phyloP scores from a whole-genome alignment of 352 stramenopile genomes.

The Phytophthora nicotianae region DNA sequence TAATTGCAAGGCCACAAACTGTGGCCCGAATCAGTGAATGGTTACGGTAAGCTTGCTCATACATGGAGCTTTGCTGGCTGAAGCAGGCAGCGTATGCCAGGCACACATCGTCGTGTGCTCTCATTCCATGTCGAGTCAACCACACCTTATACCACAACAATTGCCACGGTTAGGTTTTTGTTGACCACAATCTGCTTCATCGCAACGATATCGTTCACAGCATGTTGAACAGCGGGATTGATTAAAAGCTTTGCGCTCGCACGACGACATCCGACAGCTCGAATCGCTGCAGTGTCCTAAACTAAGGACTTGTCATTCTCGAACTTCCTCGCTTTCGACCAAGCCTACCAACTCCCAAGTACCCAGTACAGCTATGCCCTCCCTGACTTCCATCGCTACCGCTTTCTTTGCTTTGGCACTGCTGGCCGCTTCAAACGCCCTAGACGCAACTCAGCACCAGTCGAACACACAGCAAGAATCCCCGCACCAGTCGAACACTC shows the following conservation, averaged over 20 bases:
- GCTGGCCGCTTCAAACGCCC: background rate
- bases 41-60: background rate
- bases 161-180: background rate
- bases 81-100: conserved; percentile 1
- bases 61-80: background rate
- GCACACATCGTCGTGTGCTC: conserved; percentile 6
- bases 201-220: background rate
- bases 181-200: conserved; percentile 8
- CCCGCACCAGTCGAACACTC: conserved; percentile 6
- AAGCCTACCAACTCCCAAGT: conserved; percentile 11
- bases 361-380: conserved; percentile 5
- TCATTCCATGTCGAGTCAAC: conserved; percentile 19
- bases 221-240: conserved; percentile 14
- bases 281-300: background rate
- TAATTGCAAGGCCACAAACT: background rate
- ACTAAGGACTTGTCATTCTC: conserved; percentile 8
- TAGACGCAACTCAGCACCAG: conserved; percentile 2
- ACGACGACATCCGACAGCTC: background rate
- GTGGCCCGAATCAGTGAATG: background rate
- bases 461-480: background rate
- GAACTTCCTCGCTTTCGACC: conserved; percentile 12
- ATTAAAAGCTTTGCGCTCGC: conserved; percentile 20
- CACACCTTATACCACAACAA: background rate
- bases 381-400: conserved; percentile 5
- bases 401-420: conserved; percentile 14